These are phyloP conservation scores for Vaccinium vitisidaea DNA, from an alignment of 148 eudicot genomes.

Conservation along the genomic window DNA sequence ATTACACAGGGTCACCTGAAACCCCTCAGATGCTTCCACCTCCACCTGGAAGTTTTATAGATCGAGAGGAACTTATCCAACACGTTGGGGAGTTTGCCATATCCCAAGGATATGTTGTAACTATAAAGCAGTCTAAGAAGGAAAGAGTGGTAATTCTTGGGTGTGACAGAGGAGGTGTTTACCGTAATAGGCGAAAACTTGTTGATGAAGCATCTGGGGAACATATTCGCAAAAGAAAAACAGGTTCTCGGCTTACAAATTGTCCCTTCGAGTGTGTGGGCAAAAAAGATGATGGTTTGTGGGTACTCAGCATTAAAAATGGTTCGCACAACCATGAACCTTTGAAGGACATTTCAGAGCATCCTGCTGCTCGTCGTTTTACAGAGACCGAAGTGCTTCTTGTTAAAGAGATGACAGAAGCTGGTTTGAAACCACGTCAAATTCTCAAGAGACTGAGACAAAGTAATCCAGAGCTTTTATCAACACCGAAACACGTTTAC, in stretches of 20 bases:
- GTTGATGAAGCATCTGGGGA: conserved; percentile 43
- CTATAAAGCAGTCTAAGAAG: conserved; percentile 59
- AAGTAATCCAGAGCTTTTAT: conserved; percentile 63
- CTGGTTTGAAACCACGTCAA: conserved; percentile 77
- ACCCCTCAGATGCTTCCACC: conserved; percentile 66
- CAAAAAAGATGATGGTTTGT: conserved; percentile 55
- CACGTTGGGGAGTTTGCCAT: conserved; percentile 70
- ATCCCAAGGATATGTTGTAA: conserved; percentile 76
- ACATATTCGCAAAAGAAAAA: conserved; percentile 44
- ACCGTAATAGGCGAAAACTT: conserved; percentile 41
- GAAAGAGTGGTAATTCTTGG: conserved; percentile 58
- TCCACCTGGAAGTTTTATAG: conserved; percentile 59
- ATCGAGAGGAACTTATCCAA: conserved; percentile 69
- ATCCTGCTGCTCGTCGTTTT: conserved; percentile 69
- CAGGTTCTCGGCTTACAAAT: conserved; percentile 55
- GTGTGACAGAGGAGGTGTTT: conserved; percentile 74
- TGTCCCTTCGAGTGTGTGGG: conserved; percentile 72
- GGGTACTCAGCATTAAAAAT: conserved; percentile 57
- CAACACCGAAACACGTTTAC: conserved; percentile 72
- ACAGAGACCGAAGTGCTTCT: conserved; percentile 56
- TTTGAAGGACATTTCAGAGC: conserved; percentile 62
- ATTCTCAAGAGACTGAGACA: conserved; percentile 61
- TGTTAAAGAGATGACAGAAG: conserved; percentile 73
- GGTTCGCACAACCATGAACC: conserved; percentile 76
- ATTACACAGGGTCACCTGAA: conserved; percentile 25